Conservation (phyloP, 495 filamentous ascomycete genomes). For the Pyronema domesticum region DNA sequence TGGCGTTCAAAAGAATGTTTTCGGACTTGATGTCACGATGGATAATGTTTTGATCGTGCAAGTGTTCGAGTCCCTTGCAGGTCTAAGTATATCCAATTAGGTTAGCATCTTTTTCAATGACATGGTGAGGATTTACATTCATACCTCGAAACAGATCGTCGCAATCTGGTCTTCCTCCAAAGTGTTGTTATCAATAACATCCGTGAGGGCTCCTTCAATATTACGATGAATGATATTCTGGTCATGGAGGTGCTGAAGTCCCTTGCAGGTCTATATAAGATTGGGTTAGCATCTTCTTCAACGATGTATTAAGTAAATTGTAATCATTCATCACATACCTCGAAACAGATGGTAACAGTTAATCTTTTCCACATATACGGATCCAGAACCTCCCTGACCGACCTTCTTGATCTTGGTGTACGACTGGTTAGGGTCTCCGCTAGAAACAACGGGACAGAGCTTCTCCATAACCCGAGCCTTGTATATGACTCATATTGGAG, state of each 20-base stretch:
- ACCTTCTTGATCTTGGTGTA: slow-evolving; percentile 99
- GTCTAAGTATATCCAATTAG: slow-evolving; percentile 52
- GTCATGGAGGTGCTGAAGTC: slow-evolving; percentile 18
- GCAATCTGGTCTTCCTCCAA: slow-evolving; percentile 95
- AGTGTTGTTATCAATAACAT: slow-evolving; percentile 94
- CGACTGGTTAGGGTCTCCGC: slow-evolving; percentile 72
- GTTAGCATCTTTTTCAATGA: not conserved
- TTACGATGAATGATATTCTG: slow-evolving; percentile 99
- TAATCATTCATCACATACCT: slow-evolving; percentile 40
- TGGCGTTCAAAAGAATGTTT: slow-evolving; percentile 84
- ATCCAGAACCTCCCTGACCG: slow-evolving; percentile 91
- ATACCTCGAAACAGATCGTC: slow-evolving; percentile 88
- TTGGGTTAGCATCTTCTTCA: slow-evolving; percentile 6
- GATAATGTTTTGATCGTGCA: slow-evolving; percentile 91
- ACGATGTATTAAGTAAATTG: not conserved
- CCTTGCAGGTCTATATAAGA: not conserved
- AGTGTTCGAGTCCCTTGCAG: slow-evolving; percentile 81
- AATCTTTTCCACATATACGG: slow-evolving; percentile 96
- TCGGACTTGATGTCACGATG: slow-evolving; percentile 99
- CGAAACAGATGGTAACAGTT: slow-evolving; percentile 88
- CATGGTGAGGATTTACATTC: slow-evolving; percentile 4
- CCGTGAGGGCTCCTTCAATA: slow-evolving; percentile 94
- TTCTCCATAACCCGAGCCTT: slow-evolving; percentile 95
- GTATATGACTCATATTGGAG: slow-evolving; percentile 81
- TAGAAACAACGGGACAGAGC: slow-evolving; percentile 77